Conservation (phyloP, 495 filamentous ascomycete species). For the Hypoxylon perforatum region DNA sequence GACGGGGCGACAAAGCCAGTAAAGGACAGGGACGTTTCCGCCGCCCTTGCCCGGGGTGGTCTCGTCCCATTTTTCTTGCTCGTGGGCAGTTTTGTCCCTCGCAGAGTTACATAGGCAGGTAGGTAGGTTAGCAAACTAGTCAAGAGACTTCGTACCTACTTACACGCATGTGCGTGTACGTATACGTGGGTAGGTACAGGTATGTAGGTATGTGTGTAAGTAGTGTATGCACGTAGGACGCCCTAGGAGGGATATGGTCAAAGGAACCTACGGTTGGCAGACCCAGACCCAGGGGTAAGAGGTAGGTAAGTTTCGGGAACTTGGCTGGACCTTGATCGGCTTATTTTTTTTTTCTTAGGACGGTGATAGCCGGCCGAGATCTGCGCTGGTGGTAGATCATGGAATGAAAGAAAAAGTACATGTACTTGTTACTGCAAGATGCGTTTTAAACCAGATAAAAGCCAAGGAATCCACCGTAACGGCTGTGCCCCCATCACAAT, state of each 20-base stretch:
- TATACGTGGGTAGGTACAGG: not conserved
- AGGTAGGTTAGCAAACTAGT: slow-evolving; percentile 27
- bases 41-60: slow-evolving; percentile 22
- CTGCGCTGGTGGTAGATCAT: slow-evolving; percentile 37
- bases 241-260: slow-evolving; percentile 1
- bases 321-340: slow-evolving; percentile 41
- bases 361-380: slow-evolving; percentile 44
- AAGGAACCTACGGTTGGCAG: slow-evolving; percentile 33
- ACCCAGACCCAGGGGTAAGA: slow-evolving; percentile 31
- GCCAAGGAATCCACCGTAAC: slow-evolving; percentile 29
- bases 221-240: too few species aligned
- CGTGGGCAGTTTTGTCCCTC: slow-evolving; percentile 29
- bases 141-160: slow-evolving; percentile 27
- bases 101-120: not conserved
- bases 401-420: slow-evolving; percentile 2
- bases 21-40: slow-evolving; percentile 29
- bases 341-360: slow-evolving; percentile 26
- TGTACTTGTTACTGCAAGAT: not conserved
- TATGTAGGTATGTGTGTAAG: not conserved
- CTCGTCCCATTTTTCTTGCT: slow-evolving; percentile 43
- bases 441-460: slow-evolving; percentile 17
- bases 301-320: slow-evolving; percentile 25
- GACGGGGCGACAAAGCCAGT: slow-evolving; percentile 21
- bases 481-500: slow-evolving; percentile 6
- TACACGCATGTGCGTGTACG: not conserved